Conservation (phyloP, 106 monocot genomes). For the Dioscorea zingiberensis region DNA sequence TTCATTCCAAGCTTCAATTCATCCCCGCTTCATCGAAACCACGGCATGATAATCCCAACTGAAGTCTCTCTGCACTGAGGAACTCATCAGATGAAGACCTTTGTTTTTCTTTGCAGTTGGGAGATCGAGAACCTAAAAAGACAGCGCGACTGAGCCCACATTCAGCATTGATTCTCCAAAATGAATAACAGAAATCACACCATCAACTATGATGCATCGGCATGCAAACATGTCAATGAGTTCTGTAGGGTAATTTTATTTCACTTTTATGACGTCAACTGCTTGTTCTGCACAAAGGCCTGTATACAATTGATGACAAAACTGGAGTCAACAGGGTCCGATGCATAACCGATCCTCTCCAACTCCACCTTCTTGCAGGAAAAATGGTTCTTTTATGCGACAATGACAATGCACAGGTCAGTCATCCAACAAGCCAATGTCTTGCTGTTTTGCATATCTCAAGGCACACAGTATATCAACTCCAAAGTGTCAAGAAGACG, state of each 20-base stretch:
- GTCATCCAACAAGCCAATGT: neutral
- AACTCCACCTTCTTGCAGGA: neutral
- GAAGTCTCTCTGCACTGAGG: slow-evolving; percentile 37
- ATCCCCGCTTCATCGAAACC: slow-evolving; percentile 34
- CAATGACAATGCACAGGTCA: neutral
- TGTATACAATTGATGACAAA: neutral
- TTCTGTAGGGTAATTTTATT: neutral
- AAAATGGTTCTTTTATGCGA: neutral
- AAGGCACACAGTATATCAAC: neutral
- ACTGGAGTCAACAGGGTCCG: neutral
- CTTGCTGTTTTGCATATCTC: neutral
- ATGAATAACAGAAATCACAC: slow-evolving; percentile 1
- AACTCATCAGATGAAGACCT: slow-evolving; percentile 64
- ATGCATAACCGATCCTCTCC: neutral
- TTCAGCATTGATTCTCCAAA: slow-evolving; percentile 7
- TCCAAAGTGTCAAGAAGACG: neutral
- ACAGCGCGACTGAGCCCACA: slow-evolving; percentile 33
- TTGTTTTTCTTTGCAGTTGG: slow-evolving; percentile 60
- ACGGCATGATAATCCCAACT: slow-evolving; percentile 22
- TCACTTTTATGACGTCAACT: too few relatives aligned
- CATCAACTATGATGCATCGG: neutral
- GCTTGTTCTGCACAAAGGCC: too few relatives aligned
- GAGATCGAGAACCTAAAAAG: slow-evolving; percentile 65
- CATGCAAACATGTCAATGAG: neutral
- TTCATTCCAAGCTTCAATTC: slow-evolving; percentile 67